Conservation (phyloP, 371 early-diverging fungal species). For the Apophysomyces sp. region DNA sequence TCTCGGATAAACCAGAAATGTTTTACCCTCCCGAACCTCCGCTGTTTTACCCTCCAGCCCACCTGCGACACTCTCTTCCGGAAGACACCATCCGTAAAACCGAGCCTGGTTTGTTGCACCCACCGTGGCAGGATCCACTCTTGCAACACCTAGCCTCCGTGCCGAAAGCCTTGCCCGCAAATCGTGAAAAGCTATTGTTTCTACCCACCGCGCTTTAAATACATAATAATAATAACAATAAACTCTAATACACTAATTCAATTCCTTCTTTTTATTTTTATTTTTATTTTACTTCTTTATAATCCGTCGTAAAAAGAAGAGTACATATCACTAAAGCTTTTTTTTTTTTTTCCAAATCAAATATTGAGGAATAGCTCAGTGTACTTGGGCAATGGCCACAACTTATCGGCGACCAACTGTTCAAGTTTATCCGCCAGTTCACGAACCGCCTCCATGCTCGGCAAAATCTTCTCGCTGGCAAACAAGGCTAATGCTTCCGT, state of each 20-base stretch:
- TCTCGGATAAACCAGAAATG: background rate
- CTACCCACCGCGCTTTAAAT: background rate
- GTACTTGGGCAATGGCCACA: constrained; percentile 97
- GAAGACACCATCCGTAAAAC: background rate
- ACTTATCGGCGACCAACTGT: constrained; percentile 79
- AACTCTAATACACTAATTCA: too few species aligned
- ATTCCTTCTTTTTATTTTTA: too few species aligned
- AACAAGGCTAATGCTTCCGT: constrained; percentile 65
- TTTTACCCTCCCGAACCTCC: background rate
- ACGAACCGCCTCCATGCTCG: constrained; percentile 76
- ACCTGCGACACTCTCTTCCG: too few species aligned
- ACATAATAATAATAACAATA: too few species aligned
- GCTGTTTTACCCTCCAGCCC: background rate
- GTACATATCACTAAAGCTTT: background rate
- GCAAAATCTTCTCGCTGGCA: constrained; percentile 61
- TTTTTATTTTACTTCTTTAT: too few species aligned
- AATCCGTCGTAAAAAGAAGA: background rate
- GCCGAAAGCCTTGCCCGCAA: too few species aligned
- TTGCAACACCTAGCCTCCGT: background rate
- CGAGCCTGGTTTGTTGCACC: background rate
- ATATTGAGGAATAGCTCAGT: constrained; percentile 88
- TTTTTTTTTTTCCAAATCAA: constrained; percentile 24
- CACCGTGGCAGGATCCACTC: background rate
- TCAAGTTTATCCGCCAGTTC: constrained; percentile 78
- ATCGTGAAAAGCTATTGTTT: background rate